Evolutionary conservation across 108 stramenopile species (phyloP).

Genomic region (Pinguiococcus pyrenoidosus): DNA sequence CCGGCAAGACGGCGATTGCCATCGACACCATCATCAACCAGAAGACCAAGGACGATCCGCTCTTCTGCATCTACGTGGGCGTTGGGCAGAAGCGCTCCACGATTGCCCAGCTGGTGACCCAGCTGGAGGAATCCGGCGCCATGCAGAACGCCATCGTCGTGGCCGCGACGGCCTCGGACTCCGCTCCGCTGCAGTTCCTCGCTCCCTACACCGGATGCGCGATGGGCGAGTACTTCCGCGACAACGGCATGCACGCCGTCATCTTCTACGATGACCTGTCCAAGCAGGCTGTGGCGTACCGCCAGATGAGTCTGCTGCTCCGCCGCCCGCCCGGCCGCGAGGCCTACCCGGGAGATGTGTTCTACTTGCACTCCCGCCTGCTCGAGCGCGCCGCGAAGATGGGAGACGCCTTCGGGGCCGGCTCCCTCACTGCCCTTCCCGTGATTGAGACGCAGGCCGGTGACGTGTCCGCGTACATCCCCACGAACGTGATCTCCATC

Average conservation of each 20-base stretch:
- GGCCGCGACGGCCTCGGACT: conserved; percentile 97
- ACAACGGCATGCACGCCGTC: conserved; percentile 98
- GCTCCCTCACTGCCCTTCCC: conserved; percentile 96
- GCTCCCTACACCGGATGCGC: conserved; percentile 97
- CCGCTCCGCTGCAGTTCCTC: conserved; percentile 97
- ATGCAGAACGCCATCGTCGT: conserved; percentile 96
- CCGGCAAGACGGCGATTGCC: conserved; percentile 98
- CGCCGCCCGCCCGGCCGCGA: conserved; percentile 99
- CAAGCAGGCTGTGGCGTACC: conserved; percentile 98
- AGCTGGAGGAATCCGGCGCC: conserved; percentile 90
- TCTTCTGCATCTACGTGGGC: conserved; percentile 99
- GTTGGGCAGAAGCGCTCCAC: conserved; percentile 99
- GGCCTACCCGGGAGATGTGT: conserved; percentile 99
- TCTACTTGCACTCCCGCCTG: conserved; percentile 99
- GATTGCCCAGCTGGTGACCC: conserved; percentile 97
- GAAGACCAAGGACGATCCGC: conserved; percentile 96
- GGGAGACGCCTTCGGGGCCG: conserved; percentile 83
- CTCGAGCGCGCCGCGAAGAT: conserved; percentile 99
- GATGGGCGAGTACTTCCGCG: conserved; percentile 99
- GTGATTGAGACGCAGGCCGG: conserved; percentile 99
- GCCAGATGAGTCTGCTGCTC: conserved; percentile 98
- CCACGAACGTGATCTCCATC: conserved; percentile 99
- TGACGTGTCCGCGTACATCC: conserved; percentile 99
- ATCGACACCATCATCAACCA: conserved; percentile 99
- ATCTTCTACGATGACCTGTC: conserved; percentile 99